Evolutionary conservation across 768 basidiomycete genomes (phyloP).

Genomic region (Russula dissimulans): DNA sequence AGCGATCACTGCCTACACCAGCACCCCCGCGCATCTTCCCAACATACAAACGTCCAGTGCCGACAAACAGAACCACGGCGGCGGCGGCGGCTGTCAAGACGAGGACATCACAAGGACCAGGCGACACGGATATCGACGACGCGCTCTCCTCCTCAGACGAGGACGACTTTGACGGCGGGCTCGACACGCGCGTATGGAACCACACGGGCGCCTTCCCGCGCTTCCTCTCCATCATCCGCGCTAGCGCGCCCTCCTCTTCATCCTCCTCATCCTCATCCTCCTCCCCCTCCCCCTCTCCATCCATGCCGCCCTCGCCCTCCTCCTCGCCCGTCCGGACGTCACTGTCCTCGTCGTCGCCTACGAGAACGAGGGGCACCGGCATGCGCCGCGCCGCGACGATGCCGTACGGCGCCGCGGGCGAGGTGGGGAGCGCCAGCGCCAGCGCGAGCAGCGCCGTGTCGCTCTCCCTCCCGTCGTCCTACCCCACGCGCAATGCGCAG

Average conservation of each 20-base stretch:
- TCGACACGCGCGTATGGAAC: slow-evolving; percentile 26
- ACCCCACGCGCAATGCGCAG: background rate
- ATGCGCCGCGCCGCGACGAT: slow-evolving; percentile 2
- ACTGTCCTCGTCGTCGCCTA: slow-evolving; percentile 1
- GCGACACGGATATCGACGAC: slow-evolving; percentile 12
- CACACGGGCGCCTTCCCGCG: slow-evolving; percentile 21
- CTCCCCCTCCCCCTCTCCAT: slow-evolving; percentile 1
- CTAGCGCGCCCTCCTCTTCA: slow-evolving; percentile 10
- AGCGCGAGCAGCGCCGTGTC: slow-evolving; percentile 1
- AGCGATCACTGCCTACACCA: background rate
- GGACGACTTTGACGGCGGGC: slow-evolving; percentile 17
- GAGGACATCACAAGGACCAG: background rate
- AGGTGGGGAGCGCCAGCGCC: background rate
- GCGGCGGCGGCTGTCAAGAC: background rate
- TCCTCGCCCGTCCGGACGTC: slow-evolving; percentile 1
- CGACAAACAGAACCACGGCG: background rate
- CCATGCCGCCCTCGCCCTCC: slow-evolving; percentile 10
- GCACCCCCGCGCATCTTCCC: slow-evolving; percentile 11
- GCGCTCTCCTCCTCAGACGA: slow-evolving; percentile 11
- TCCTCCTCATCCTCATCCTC: background rate
- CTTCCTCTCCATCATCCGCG: slow-evolving; percentile 23
- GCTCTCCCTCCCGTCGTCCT: background rate
- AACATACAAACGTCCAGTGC: background rate
- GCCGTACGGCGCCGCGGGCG: background rate
- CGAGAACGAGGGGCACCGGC: background rate